A percentile compares a stretch with the other conserved stretches of the same genome.
Conservation (phyloP, 768 basidiomycete genomes). For the Dentipellis fragilis region DNA sequence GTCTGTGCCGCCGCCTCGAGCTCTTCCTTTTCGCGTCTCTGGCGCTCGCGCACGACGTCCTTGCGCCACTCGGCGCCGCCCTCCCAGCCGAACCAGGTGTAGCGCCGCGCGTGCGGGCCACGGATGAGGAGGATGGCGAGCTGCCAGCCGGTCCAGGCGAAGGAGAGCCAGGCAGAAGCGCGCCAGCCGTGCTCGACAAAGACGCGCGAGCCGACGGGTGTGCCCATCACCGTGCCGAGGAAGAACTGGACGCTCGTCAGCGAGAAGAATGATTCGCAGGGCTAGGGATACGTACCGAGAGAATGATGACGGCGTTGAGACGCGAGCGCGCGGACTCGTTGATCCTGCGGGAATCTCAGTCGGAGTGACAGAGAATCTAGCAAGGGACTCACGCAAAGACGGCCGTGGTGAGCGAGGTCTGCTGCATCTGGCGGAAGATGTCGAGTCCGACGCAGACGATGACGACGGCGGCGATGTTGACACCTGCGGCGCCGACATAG, state of each 20-base stretch:
- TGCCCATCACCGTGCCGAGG: slow-evolving; percentile 28
- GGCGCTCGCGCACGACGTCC: background rate
- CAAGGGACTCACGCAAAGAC: slow-evolving; percentile 1
- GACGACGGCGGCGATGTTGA: slow-evolving; percentile 24
- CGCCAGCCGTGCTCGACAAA: slow-evolving; percentile 26
- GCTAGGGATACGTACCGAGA: slow-evolving; percentile 1
- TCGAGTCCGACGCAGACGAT: slow-evolving; percentile 25
- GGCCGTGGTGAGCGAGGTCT: slow-evolving; percentile 19
- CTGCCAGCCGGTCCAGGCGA: slow-evolving; percentile 20
- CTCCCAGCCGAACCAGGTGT: slow-evolving; percentile 10
- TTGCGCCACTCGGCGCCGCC: slow-evolving; percentile 8
- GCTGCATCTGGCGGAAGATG: slow-evolving; percentile 24
- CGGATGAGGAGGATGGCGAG: slow-evolving; percentile 21
- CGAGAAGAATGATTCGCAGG: background rate
- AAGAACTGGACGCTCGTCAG: background rate
- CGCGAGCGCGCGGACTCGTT: slow-evolving; percentile 1
- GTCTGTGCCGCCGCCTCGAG: background rate
- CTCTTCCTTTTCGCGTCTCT: background rate
- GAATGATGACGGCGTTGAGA: slow-evolving; percentile 8
- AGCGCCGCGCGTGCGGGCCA: slow-evolving; percentile 17
- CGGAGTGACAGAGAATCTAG: background rate
- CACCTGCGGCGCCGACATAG: slow-evolving; percentile 22
- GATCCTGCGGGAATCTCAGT: background rate
- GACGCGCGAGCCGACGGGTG: slow-evolving; percentile 24
- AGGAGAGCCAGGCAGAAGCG: slow-evolving; percentile 16